Percentiles rank a stretch among this genome's conserved stretches.
These are phyloP conservation scores for Mucor indicus DNA, from an alignment of 371 early-diverging fungal species.

Conservation along the genomic window DNA sequence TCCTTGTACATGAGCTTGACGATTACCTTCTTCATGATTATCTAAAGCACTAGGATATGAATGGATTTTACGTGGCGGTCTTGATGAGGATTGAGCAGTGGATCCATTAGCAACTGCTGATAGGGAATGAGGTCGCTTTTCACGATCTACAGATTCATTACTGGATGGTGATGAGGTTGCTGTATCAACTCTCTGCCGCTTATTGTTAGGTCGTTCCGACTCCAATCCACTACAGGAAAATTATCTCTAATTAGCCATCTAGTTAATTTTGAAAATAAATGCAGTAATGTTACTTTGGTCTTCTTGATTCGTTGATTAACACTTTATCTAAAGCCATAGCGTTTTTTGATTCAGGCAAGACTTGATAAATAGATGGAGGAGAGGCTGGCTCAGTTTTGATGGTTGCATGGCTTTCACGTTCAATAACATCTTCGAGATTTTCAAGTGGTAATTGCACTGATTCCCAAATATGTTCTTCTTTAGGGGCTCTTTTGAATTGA, in stretches of 20 bases:
- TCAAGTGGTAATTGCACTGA: slow-evolving; percentile 20
- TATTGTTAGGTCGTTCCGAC: background rate
- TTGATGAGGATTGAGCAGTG: background rate
- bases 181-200: slow-evolving; percentile 1
- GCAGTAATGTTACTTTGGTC: slow-evolving; percentile 9
- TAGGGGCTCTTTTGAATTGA: slow-evolving; percentile 18
- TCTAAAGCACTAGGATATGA: slow-evolving; percentile 5
- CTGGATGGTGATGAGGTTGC: background rate
- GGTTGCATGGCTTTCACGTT: background rate
- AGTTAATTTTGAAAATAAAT: background rate
- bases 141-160: slow-evolving; percentile 1
- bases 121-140: slow-evolving; percentile 15
- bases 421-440: slow-evolving; percentile 10
- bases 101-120: slow-evolving; percentile 3
- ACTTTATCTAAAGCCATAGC: slow-evolving; percentile 28
- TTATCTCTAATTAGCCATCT: background rate
- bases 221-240: background rate
- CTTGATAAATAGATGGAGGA: background rate
- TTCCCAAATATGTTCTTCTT: slow-evolving; percentile 28
- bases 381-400: slow-evolving; percentile 28
- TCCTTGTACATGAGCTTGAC: too few species aligned
- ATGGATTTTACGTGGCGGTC: slow-evolving; percentile 13
- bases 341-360: slow-evolving; percentile 14
- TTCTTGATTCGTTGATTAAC: slow-evolving; percentile 11
- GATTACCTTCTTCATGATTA: background rate